Conservation (phyloP, 768 basidiomycete species). For the Myochromella boudieri region DNA sequence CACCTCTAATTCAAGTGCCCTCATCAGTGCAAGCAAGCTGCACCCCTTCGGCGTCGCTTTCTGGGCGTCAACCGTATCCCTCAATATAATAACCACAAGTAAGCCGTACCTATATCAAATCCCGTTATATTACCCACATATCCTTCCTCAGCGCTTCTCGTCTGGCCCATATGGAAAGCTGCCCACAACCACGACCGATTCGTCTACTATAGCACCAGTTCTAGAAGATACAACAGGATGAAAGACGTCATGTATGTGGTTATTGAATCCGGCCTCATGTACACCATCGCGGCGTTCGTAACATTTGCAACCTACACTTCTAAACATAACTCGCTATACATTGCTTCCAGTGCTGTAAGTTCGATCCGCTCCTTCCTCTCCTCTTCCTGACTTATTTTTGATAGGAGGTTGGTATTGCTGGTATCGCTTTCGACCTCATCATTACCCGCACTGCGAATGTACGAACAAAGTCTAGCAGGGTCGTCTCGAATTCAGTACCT, state of each 20-base stretch:
- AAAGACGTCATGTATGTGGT: conserved; percentile 1
- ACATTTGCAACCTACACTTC: conserved; percentile 9
- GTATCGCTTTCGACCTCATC: conserved; percentile 9
- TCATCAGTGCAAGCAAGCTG: not conserved
- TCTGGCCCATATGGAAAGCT: not conserved
- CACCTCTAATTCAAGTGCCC: not conserved
- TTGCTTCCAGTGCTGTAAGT: conserved; percentile 4
- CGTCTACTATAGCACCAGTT: not conserved
- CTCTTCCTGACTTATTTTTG: not conserved
- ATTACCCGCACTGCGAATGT: conserved; percentile 3
- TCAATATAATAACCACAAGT: conserved; percentile 5
- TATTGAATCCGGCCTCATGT: conserved; percentile 5
- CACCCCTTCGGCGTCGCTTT: not conserved
- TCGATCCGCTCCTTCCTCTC: not conserved
- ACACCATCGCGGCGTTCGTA: conserved; percentile 3
- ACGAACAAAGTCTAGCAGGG: not conserved
- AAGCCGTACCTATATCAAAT: not conserved
- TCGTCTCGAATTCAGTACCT: too few relatives aligned
- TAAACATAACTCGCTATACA: conserved; percentile 3
- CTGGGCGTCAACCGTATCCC: not conserved
- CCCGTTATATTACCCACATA: too few relatives aligned
- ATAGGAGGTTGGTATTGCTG: conserved; percentile 7
- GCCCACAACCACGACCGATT: not conserved
- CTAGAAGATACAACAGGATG: not conserved
- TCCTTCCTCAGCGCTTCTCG: too few relatives aligned